phyloP scores from a whole-genome alignment of 2,329 filamentous ascomycete genomes.

The Colletotrichum coccodes region DNA sequence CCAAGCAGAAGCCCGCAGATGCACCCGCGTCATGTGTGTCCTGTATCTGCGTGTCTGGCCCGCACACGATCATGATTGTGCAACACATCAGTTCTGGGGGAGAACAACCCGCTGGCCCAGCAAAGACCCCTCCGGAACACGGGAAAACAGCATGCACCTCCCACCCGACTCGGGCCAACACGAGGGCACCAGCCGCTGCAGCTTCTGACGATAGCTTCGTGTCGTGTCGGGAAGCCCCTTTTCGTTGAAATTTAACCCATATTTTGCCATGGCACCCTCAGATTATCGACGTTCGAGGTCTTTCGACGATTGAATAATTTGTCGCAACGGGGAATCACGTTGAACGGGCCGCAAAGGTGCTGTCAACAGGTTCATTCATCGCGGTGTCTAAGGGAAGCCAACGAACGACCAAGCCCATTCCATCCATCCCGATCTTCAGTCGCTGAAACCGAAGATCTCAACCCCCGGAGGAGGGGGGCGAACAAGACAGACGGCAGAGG shows the following conservation, averaged over 20 bases:
- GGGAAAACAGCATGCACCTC: not conserved
- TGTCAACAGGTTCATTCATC: not conserved
- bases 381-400: not conserved
- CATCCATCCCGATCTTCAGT: slow-evolving; percentile 19
- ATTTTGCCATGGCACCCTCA: not conserved
- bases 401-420: slow-evolving; percentile 21
- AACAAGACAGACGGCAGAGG: not conserved
- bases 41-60: not conserved
- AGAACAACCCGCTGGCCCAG: not conserved
- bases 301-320: not conserved
- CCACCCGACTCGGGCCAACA: not conserved
- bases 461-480: slow-evolving; percentile 9
- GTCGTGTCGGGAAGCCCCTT: not conserved
- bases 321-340: not conserved
- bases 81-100: not conserved
- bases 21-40: slow-evolving; percentile 19
- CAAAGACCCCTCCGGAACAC: not conserved
- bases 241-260: not conserved
- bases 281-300: not conserved
- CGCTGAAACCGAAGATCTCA: slow-evolving; percentile 30
- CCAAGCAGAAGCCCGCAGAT: slow-evolving; percentile 16
- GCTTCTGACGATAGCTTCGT: slow-evolving; percentile 26
- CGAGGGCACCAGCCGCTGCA: slow-evolving; percentile 1
- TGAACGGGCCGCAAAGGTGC: not conserved
- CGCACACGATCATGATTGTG: not conserved